A percentile compares a stretch with the other conserved stretches of the same genome.
Conservation (phyloP, 148 eudicot genomes). For the Rhododendron griersonianum region DNA sequence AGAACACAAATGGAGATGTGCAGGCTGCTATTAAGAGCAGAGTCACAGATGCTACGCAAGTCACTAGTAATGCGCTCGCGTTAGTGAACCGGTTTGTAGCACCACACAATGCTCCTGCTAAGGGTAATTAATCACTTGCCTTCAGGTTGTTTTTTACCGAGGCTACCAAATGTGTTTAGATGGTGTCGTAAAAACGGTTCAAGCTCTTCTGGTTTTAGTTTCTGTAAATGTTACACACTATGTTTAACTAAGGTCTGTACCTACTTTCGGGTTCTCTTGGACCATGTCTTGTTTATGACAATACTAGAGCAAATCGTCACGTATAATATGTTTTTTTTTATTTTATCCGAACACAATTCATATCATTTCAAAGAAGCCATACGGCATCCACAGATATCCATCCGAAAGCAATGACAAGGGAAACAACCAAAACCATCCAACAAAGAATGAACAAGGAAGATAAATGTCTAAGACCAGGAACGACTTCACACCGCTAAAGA, state of each 20-base stretch:
- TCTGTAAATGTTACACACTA: neutral
- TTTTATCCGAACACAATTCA: too few species aligned
- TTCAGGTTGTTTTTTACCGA: neutral
- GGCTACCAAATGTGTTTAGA: too few species aligned
- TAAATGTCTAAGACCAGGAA: too few species aligned
- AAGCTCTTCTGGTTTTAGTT: neutral
- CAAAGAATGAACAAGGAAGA: too few species aligned
- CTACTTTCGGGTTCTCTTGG: neutral
- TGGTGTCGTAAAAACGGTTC: neutral
- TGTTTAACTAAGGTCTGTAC: neutral
- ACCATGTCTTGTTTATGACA: neutral
- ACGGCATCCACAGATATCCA: too few species aligned
- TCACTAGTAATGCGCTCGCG: conserved; percentile 65
- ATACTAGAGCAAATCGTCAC: too few species aligned
- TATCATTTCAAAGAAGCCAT: too few species aligned
- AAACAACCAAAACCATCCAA: too few species aligned
- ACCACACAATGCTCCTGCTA: neutral
- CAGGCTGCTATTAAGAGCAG: conserved; percentile 26
- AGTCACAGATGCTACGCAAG: conserved; percentile 32
- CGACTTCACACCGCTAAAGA: too few species aligned
- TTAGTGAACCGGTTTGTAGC: conserved; percentile 45
- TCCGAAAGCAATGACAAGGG: too few species aligned
- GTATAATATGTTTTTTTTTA: too few species aligned
- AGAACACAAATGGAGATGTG: conserved; percentile 20
- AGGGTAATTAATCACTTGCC: neutral